phyloP scores from a whole-genome alignment of 768 basidiomycete species.

The Leucosporidium scottii region DNA sequence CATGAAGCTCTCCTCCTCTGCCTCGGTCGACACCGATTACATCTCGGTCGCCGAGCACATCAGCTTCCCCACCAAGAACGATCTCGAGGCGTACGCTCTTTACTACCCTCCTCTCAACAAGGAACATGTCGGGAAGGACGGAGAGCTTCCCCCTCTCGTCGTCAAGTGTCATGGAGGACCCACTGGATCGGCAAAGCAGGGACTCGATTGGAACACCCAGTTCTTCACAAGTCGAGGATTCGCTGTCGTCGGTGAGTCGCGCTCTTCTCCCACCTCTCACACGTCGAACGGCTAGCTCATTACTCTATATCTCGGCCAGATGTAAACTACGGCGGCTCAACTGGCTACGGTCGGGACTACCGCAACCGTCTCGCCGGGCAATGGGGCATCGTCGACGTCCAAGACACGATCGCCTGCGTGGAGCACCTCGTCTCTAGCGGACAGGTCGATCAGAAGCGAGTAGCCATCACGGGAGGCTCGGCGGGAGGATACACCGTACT shows the following conservation, averaged over 20 bases:
- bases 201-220: slow-evolving; percentile 52
- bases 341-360: slow-evolving; percentile 64
- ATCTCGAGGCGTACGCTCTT: slow-evolving; percentile 47
- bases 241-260: slow-evolving; percentile 48
- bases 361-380: slow-evolving; percentile 53
- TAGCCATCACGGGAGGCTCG: slow-evolving; percentile 64
- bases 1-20: slow-evolving; percentile 18
- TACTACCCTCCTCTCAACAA: slow-evolving; percentile 65
- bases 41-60: slow-evolving; percentile 16
- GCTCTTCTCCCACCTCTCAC: too few species aligned
- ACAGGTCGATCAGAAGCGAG: slow-evolving; percentile 58
- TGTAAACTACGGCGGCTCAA: slow-evolving; percentile 58
- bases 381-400: slow-evolving; percentile 70
- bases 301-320: too few species aligned
- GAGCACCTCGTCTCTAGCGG: slow-evolving; percentile 49
- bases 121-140: slow-evolving; percentile 49
- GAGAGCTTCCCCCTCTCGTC: slow-evolving; percentile 63
- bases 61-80: slow-evolving; percentile 13
- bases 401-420: slow-evolving; percentile 59
- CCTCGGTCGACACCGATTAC: slow-evolving; percentile 20
- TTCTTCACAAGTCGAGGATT: slow-evolving; percentile 54
- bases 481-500: slow-evolving; percentile 69
- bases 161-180: slow-evolving; percentile 67
- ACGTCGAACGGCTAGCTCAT: too few species aligned
- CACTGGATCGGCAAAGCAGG: slow-evolving; percentile 49